Evolutionary conservation across 345 rosid species (phyloP), one percentile per base, ranked within the genome.

Genomic region (Raphanus sativus): DNA sequence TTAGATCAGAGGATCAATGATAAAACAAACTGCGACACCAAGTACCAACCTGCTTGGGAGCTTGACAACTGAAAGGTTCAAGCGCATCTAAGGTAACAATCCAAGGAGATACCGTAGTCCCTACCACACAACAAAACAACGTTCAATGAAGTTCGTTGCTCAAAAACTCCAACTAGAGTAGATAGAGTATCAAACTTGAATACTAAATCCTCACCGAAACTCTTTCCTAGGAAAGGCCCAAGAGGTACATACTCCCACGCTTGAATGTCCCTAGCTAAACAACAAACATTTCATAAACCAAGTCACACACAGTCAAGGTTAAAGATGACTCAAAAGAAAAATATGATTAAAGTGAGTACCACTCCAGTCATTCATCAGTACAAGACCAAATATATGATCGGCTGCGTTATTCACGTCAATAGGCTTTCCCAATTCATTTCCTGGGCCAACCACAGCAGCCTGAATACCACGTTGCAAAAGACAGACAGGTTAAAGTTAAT

Each of bases 201-300:
- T 36, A 70, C 24, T 38, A 17, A 8, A 36, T 59, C 63, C 87
- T 81, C 81, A 95, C 99, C 97, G 73, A 95, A 95, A 84, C 94
- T 92, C 86, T 95, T 95, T 63, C 98, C 99, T 9, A 92, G 91
- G 69, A 92, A 95, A 66, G 97, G 98, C 33, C 99, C 99, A 69
- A 95, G 97, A 45, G 98, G 99, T 60, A 95, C 91, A 65, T 89
- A 94, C 84, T 95, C 99, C 99, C 99, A 95, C 55, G 94, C 98
- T 80, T 95, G 99, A 84, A 95, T 92, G 77, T 95, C 99, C 83
- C 97, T 90, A 75, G 98, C 99, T 94, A 12, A 13, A 75, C 63
- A 83, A 17, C 75, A 73, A 76, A 70, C 24, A 69, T 55, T 33
- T 69, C 26, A 70, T 66, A 4, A 74, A 42, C 24, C 26, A 13